phyloP scores from a whole-genome alignment of 768 basidiomycete species.

The Dioszegia hungarica region DNA sequence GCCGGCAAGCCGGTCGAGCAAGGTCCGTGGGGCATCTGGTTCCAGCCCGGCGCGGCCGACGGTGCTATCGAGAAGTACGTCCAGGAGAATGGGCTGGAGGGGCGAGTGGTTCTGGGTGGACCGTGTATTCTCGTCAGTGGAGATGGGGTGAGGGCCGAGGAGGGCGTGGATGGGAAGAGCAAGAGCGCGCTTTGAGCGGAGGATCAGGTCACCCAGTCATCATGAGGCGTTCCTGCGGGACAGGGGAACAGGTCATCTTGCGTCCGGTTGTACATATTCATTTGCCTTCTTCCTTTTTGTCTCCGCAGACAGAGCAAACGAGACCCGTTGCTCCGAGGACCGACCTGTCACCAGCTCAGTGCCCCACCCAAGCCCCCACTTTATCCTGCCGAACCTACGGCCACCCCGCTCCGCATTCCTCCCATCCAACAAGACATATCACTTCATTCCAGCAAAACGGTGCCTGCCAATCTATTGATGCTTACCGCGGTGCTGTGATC shows the following conservation, averaged over 20 bases:
- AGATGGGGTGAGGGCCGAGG: slow-evolving; percentile 49
- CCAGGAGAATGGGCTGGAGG: slow-evolving; percentile 60
- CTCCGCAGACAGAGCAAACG: too few relatives aligned
- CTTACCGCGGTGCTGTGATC: too few relatives aligned
- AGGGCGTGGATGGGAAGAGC: neutral
- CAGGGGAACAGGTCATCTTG: too few relatives aligned
- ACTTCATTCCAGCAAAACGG: neutral
- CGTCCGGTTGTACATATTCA: too few relatives aligned
- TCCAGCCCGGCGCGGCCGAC: slow-evolving; percentile 83
- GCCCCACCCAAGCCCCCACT: too few relatives aligned
- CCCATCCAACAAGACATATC: neutral
- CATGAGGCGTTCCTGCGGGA: neutral
- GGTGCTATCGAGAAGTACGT: slow-evolving; percentile 62
- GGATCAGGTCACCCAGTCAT: neutral
- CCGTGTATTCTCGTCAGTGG: slow-evolving; percentile 78
- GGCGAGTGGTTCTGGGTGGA: slow-evolving; percentile 72
- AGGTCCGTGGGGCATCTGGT: slow-evolving; percentile 69
- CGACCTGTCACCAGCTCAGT: too few relatives aligned
- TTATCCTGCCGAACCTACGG: too few relatives aligned
- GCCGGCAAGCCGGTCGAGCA: slow-evolving; percentile 48
- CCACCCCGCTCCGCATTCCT: too few relatives aligned
- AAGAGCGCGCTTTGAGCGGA: neutral
- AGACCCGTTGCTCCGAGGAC: too few relatives aligned
- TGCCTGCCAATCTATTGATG: neutral
- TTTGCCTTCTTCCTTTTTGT: too few relatives aligned